Base-by-base conservation (phyloP, 768 basidiomycete species). In the Crepidotus variabilis region DNA sequence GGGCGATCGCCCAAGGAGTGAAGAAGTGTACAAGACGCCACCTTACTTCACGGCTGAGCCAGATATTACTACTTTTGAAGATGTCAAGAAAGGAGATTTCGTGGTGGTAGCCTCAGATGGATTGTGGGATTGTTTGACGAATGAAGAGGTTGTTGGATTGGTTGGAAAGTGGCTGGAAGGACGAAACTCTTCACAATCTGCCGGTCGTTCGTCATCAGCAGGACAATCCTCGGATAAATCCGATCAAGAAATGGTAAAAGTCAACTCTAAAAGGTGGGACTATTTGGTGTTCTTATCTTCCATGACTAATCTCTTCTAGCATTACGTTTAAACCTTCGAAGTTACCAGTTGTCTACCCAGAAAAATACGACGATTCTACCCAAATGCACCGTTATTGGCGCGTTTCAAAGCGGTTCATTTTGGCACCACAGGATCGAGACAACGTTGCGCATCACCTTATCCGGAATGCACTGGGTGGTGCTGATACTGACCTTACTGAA, bases 11-110 rank as follows among this genome's bases (percentile, higher is more conserved):
- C 65, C 67, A n/a, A 68, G 64, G 8, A 23, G 14, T 13, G 24
- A 43, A 11, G 51, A 65, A 1, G 63, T 63, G 45, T 66, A 74
- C 50, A 62, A 72, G 61, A 81, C 82, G 1, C 82, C 82, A 21
- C 82, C 82, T 0, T 83, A 85, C 60, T 74, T 83, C 47, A 82
- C 79, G 0, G 83, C 83, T 0, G 74, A 76, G 58, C 84, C 84
- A 0, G 78, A 79, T 50, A 73, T 83, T 18, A 80, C 77, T 8
- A 72, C 69, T 0, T 71, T 69, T 1, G 63, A 73, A 24, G 54
- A 49, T 18, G 64, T 81, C 1, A 64, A 72, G 45, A 71, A 72
- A 14, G 81, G 80, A n/a, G 80, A 82, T 58, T 84, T 86, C 64
- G 61, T 84, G 52, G 76, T 85, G 23, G 63, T 85, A 56, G 84